Conservation (phyloP, 2,329 filamentous ascomycete genomes). For the Fusarium protoensiforme region DNA sequence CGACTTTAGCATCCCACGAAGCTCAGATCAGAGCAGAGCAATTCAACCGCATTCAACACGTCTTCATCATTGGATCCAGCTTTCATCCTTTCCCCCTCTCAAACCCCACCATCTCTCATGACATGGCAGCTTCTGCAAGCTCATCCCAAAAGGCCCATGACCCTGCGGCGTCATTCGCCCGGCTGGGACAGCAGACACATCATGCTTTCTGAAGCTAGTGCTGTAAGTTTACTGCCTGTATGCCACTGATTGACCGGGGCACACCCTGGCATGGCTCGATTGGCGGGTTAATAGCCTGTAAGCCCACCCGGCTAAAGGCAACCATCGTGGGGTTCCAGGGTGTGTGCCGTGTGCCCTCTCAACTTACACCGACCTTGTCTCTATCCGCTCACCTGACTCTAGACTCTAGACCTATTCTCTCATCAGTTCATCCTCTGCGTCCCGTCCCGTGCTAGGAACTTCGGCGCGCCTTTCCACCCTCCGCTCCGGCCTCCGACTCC, state of each 20-base stretch:
- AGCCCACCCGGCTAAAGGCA: conserved; percentile 36
- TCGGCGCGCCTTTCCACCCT: conserved; percentile 38
- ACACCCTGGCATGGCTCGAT: conserved; percentile 14
- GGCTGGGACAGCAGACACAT: conserved; percentile 10
- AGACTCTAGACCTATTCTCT: not conserved
- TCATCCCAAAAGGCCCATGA: conserved; percentile 12
- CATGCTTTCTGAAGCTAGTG: not conserved
- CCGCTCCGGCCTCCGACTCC: not conserved
- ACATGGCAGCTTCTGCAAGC: conserved; percentile 8
- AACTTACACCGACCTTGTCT: conserved; percentile 10
- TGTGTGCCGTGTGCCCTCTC: not conserved
- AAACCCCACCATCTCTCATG: conserved; percentile 37
- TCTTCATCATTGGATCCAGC: not conserved
- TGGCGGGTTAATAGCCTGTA: conserved; percentile 28
- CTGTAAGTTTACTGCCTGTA: not conserved
- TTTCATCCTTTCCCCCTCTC: conserved; percentile 32
- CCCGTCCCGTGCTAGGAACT: conserved; percentile 32
- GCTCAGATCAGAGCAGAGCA: conserved; percentile 8
- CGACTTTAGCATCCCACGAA: not conserved
- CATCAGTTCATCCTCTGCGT: conserved; percentile 1
- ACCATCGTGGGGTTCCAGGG: conserved; percentile 20
- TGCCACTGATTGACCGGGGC: not conserved
- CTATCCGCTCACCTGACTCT: not conserved
- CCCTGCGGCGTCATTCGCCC: conserved; percentile 30
- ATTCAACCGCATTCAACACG: conserved; percentile 32